phyloP scores from a whole-genome alignment of 768 basidiomycete species.

The Mycena alexandri region DNA sequence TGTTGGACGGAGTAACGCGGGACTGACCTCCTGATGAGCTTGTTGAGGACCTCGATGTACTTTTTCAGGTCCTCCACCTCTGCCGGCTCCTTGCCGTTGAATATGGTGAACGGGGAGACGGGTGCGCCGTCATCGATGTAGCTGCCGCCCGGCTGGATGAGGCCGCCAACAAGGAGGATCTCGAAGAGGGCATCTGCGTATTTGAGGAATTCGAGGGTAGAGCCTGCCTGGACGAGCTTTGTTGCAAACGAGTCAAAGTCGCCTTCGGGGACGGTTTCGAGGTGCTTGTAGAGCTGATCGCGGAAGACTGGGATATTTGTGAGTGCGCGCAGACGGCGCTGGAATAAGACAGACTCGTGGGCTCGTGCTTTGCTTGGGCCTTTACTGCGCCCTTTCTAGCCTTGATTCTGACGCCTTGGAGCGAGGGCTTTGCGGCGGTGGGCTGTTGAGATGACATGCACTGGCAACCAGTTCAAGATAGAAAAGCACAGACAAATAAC shows the following conservation, averaged over 20 bases:
- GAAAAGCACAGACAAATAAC: too few species aligned
- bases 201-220: constrained; percentile 94
- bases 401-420: constrained; percentile 94
- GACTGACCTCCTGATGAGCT: constrained; percentile 90
- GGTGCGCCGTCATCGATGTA: constrained; percentile 91
- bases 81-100: constrained; percentile 83
- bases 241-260: constrained; percentile 87
- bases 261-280: constrained; percentile 82
- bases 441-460: constrained; percentile 92
- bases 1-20: constrained; percentile 9
- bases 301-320: constrained; percentile 80
- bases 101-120: constrained; percentile 88
- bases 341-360: constrained; percentile 61
- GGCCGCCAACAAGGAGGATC: constrained; percentile 93
- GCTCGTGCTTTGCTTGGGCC: constrained; percentile 95
- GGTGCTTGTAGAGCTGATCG: constrained; percentile 92
- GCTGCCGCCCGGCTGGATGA: constrained; percentile 95
- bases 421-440: constrained; percentile 86
- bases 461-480: constrained; percentile 49
- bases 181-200: constrained; percentile 98
- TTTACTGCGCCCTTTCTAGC: constrained; percentile 94
- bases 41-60: constrained; percentile 94
- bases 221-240: constrained; percentile 92
- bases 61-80: constrained; percentile 91
- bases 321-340: constrained; percentile 1